Conservation (phyloP, 768 basidiomycete species). For the Podaxis sp. region DNA sequence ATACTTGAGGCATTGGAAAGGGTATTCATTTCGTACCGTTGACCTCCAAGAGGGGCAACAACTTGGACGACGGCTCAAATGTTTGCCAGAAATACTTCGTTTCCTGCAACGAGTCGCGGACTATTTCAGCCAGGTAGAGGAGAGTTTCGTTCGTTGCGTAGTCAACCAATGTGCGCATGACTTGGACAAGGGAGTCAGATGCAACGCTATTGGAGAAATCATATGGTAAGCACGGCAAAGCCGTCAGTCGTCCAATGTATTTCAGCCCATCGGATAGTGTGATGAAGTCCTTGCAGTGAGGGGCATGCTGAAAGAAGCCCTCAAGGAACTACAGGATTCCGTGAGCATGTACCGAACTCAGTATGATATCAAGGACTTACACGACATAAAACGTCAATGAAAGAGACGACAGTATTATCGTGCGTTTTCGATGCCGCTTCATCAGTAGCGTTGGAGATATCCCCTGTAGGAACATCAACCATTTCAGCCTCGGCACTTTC, state of each 20-base stretch:
- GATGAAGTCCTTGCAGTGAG: constrained; percentile 90
- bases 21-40: constrained; percentile 32
- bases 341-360: constrained; percentile 4
- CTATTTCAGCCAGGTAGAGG: constrained; percentile 64
- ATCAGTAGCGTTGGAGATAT: constrained; percentile 26
- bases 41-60: constrained; percentile 64
- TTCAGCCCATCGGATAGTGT: constrained; percentile 69
- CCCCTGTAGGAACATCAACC: constrained; percentile 19
- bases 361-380: constrained; percentile 39
- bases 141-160: constrained; percentile 79
- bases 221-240: constrained; percentile 84
- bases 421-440: constrained; percentile 46
- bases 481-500: constrained; percentile 20
- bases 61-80: constrained; percentile 53
- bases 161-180: constrained; percentile 88
- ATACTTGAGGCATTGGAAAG: constrained; percentile 1
- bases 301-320: constrained; percentile 89
- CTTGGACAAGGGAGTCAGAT: constrained; percentile 85
- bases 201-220: constrained; percentile 84
- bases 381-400: constrained; percentile 76
- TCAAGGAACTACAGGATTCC: constrained; percentile 72
- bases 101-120: constrained; percentile 65
- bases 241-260: constrained; percentile 73
- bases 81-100: constrained; percentile 73
- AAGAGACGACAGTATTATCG: constrained; percentile 76